Conservation (phyloP, 2,329 filamentous ascomycete genomes). For the Cercospora zeae-maydis region DNA sequence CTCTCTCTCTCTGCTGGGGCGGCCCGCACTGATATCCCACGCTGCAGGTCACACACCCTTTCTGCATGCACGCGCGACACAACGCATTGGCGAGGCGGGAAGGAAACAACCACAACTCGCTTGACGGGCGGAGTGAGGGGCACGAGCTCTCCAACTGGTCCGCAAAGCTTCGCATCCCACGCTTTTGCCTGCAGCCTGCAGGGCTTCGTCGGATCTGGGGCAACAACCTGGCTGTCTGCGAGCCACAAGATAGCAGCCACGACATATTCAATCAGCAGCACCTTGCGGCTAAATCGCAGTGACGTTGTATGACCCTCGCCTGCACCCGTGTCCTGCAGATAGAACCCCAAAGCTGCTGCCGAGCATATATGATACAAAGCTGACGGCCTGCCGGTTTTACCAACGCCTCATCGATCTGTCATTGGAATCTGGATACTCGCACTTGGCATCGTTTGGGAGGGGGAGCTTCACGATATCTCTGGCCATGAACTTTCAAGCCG, state of each 20-base stretch:
- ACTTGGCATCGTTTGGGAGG: neutral
- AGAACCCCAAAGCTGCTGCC: neutral
- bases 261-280: conserved; percentile 12
- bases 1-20: neutral
- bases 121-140: conserved; percentile 13
- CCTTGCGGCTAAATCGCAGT: conserved; percentile 13
- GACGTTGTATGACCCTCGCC: conserved; percentile 17
- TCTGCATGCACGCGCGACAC: conserved; percentile 9
- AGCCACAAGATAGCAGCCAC: conserved; percentile 11
- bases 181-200: conserved; percentile 7
- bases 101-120: conserved; percentile 13
- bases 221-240: conserved; percentile 7
- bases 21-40: conserved; percentile 28
- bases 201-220: neutral
- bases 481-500: conserved; percentile 33
- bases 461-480: neutral
- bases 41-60: conserved; percentile 28
- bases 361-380: neutral
- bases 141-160: conserved; percentile 19
- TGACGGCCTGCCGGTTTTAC: neutral
- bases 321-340: conserved; percentile 1
- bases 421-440: neutral
- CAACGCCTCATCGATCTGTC: neutral
- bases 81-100: conserved; percentile 9
- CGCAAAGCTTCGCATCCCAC: conserved; percentile 21